These are phyloP conservation scores for Blastobotrys serpentis DNA, from an alignment of 1,139 yeast genomes.

Conservation along the genomic window DNA sequence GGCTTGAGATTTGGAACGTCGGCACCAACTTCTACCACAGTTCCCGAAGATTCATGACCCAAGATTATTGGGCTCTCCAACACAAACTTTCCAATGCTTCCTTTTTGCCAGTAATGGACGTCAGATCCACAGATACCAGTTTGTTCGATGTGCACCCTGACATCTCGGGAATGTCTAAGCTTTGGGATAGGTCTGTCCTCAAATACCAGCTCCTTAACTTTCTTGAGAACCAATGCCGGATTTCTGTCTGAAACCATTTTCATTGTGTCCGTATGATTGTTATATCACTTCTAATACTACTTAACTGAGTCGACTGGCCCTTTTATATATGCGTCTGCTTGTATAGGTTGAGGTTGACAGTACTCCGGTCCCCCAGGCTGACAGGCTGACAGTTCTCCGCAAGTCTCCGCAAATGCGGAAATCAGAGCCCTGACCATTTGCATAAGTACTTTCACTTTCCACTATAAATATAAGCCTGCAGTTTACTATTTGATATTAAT, in stretches of 20 bases:
- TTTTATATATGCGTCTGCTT: too few species aligned
- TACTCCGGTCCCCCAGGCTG: too few species aligned
- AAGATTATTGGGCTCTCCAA: conserved; percentile 39
- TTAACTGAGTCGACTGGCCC: too few species aligned
- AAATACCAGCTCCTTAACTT: conserved; percentile 59
- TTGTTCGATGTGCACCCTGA: conserved; percentile 66
- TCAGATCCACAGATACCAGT: conserved; percentile 91
- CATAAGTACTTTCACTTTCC: too few species aligned
- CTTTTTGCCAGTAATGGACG: conserved; percentile 78
- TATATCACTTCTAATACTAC: too few species aligned
- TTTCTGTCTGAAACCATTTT: conserved; percentile 36
- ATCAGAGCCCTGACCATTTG: too few species aligned
- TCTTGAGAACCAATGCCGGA: conserved; percentile 70
- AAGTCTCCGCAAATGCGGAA: too few species aligned
- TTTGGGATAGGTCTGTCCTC: conserved; percentile 67
- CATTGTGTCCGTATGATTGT: too few species aligned
- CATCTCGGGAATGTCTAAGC: conserved; percentile 61
- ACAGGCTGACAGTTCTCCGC: too few species aligned
- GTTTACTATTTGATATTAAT: too few species aligned
- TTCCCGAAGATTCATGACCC: conserved; percentile 75
- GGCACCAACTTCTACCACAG: conserved; percentile 62
- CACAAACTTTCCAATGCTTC: conserved; percentile 61
- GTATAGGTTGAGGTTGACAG: too few species aligned
- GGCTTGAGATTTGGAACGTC: conserved; percentile 47
- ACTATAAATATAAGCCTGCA: too few species aligned